Percentiles rank a stretch among this genome's conserved stretches.
Evolutionary conservation across 1,139 yeast genomes (phyloP).

Genomic region (Cylindricascospora bacillispora): DNA sequence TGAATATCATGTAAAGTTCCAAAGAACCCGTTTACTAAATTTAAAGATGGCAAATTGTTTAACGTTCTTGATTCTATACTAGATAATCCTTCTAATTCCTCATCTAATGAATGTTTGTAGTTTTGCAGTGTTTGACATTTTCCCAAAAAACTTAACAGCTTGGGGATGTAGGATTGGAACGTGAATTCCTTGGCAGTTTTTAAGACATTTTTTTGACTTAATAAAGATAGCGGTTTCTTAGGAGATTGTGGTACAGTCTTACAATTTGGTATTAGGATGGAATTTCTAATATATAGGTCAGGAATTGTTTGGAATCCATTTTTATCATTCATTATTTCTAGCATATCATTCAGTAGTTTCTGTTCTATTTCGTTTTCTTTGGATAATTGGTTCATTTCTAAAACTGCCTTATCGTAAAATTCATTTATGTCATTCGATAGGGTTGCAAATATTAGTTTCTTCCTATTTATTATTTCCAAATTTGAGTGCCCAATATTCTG

Average conservation of each 20-base stretch:
- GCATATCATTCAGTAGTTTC: slow-evolving; percentile 21
- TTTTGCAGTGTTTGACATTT: slow-evolving; percentile 13
- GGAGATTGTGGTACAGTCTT: slow-evolving; percentile 24
- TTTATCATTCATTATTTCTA: slow-evolving; percentile 25
- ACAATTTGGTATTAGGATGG: slow-evolving; percentile 20
- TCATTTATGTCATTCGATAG: slow-evolving; percentile 27
- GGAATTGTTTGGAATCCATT: slow-evolving; percentile 29
- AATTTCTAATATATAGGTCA: slow-evolving; percentile 29
- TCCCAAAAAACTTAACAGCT: slow-evolving; percentile 16
- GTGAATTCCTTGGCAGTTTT: slow-evolving; percentile 23
- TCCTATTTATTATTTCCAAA: slow-evolving; percentile 27
- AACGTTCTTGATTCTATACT: slow-evolving; percentile 1
- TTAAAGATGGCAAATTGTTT: slow-evolving; percentile 1
- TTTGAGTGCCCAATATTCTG: slow-evolving; percentile 30
- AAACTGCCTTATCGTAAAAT: slow-evolving; percentile 26
- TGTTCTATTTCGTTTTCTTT: slow-evolving; percentile 22
- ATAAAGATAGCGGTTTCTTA: slow-evolving; percentile 24
- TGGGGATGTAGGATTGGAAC: slow-evolving; percentile 22
- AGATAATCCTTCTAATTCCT: slow-evolving; percentile 1
- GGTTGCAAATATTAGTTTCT: slow-evolving; percentile 25
- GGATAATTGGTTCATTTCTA: slow-evolving; percentile 22
- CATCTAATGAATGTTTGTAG: slow-evolving; percentile 5
- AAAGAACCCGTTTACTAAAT: slow-evolving; percentile 1
- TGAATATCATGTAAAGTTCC: slow-evolving; percentile 1
- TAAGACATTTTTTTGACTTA: slow-evolving; percentile 24